Conservation (phyloP, 2,329 filamentous ascomycete genomes). For the Trichoderma hamatum region DNA sequence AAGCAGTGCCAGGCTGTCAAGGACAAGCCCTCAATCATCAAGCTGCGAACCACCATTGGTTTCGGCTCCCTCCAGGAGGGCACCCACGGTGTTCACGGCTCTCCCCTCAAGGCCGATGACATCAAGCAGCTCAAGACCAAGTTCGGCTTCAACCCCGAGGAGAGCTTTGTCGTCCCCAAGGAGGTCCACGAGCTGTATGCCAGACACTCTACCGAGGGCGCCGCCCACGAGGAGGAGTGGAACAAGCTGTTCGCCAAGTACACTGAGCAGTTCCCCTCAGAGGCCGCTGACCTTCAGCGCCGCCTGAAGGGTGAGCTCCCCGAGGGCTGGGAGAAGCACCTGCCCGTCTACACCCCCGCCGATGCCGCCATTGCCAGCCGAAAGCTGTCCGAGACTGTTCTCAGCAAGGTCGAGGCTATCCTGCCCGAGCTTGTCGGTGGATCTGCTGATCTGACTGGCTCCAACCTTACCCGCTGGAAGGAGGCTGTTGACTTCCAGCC, state of each 20-base stretch:
- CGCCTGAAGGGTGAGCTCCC: constrained; percentile 83
- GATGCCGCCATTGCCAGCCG: constrained; percentile 87
- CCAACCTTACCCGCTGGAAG: constrained; percentile 99
- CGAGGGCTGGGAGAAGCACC: constrained; percentile 92
- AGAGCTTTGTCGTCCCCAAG: constrained; percentile 92
- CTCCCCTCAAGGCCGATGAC: constrained; percentile 92
- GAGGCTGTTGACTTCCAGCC: constrained; percentile 96
- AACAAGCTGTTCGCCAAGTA: constrained; percentile 92
- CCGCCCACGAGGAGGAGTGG: constrained; percentile 91
- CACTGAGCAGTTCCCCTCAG: constrained; percentile 71
- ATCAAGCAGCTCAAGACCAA: constrained; percentile 90
- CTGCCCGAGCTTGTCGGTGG: constrained; percentile 93
- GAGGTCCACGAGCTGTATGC: constrained; percentile 90
- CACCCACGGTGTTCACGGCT: constrained; percentile 94
- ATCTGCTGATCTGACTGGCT: constrained; percentile 96
- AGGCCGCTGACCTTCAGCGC: constrained; percentile 79
- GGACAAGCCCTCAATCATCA: constrained; percentile 96
- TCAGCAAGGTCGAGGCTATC: constrained; percentile 80
- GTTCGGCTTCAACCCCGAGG: constrained; percentile 93
- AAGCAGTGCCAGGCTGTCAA: constrained; percentile 82
- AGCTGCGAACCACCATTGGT: constrained; percentile 95
- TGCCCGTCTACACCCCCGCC: constrained; percentile 85
- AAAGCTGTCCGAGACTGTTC: constrained; percentile 93
- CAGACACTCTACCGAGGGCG: constrained; percentile 83
- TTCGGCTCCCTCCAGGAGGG: constrained; percentile 93